Evolutionary conservation across 306 rosid species (phyloP), one percentile per base, ranked within the genome.

Genomic region (Hylodesmum podocarpum): DNA sequence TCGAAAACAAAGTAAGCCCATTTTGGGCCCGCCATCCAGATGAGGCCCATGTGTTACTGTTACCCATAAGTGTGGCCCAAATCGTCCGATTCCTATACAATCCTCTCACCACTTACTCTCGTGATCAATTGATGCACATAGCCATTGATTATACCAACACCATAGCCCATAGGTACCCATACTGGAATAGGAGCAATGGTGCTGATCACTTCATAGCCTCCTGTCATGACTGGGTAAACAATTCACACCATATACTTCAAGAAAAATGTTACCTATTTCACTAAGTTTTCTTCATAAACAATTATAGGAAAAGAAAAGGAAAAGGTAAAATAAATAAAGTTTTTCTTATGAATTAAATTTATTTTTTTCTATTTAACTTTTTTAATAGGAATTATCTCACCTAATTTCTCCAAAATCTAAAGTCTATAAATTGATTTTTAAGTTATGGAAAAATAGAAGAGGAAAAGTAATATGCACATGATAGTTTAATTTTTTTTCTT

Each of bases 201-300:
- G 98, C 89, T 0, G 98, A 93, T 21, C 97, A 89, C 81, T 91
- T 93, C 47, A 19, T 91, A 27, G 80, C 81, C 51, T 88, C 98
- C 22, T 93, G 98, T 40, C 97, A 93, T 39, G 97, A 93, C 40
- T 93, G 97, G 97, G 98, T 93, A 53, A 53, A 82, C 49, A 46
- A 15, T 19, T 54, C 0, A 25, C 39, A 15, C 10, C 49, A 36
- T 14, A 34, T 0, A 29, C 61, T 39, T 65, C 33, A 25, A 24
- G 3, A 49, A 49, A 49, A 1, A 44, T 4, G 24, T 49, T n/a
- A n/a, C n/a, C n/a, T n/a, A n/a, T n/a, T n/a, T n/a, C n/a, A n/a
- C n/a, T n/a, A n/a, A n/a, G n/a, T n/a, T n/a, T n/a, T n/a, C n/a
- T n/a, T n/a, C n/a, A n/a, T n/a, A n/a, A n/a, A n/a, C n/a, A n/a